Evolutionary conservation across 768 basidiomycete genomes (phyloP).

Genomic region (Cytidiella melzeri): DNA sequence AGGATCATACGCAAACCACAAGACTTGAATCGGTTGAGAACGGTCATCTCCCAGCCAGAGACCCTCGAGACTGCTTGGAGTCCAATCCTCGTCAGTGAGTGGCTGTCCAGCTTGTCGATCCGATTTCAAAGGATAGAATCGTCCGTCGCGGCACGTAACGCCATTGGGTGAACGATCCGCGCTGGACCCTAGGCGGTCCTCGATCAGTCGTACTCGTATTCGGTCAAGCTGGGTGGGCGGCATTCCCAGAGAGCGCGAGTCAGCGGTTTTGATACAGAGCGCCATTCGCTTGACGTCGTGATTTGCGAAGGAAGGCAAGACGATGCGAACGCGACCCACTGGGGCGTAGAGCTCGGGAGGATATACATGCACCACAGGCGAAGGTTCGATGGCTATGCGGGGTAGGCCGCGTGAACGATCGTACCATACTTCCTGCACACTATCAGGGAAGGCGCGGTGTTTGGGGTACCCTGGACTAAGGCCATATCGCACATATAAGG

Average conservation of each 20-base stretch:
- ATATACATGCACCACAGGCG: not conserved
- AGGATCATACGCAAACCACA: conserved; percentile 14
- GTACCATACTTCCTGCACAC: conserved; percentile 11
- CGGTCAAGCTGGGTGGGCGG: no score
- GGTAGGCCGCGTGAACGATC: conserved; percentile 13
- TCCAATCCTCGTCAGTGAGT: conserved; percentile 11
- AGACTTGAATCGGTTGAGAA: conserved; percentile 18
- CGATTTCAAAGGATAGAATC: conserved; percentile 16
- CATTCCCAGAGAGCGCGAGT: not conserved
- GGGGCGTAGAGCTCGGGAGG: not conserved
- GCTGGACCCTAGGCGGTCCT: no score
- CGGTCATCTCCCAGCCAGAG: conserved; percentile 23
- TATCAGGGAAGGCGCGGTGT: conserved; percentile 12
- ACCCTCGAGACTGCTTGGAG: conserved; percentile 14
- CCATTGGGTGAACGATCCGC: no score
- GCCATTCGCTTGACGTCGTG: conserved; percentile 8
- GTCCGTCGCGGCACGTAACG: no score
- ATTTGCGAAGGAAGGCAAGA: not conserved
- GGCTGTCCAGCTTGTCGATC: conserved; percentile 5
- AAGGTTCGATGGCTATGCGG: conserved; percentile 5
- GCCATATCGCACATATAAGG: no score
- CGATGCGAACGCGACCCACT: not conserved
- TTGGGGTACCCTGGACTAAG: no score
- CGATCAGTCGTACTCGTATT: no score
- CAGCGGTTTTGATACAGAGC: conserved; percentile 10